Conservation (phyloP, 2,329 filamentous ascomycete genomes). For the Pseudocercospora eumusae region DNA sequence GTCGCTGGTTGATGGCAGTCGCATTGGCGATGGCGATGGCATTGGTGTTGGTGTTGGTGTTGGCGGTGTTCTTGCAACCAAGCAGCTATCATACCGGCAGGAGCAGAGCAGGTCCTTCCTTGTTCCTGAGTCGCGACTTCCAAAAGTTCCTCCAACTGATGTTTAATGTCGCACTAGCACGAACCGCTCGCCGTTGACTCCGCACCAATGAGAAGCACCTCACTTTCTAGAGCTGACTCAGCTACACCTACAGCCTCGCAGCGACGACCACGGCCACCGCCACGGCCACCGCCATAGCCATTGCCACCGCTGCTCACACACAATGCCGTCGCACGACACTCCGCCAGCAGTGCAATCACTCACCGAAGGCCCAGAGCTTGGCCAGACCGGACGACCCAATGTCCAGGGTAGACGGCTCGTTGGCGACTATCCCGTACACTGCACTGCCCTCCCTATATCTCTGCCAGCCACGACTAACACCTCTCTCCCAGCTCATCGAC, state of each 20-base stretch:
- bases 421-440: conserved; percentile 78
- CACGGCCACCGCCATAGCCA: neutral
- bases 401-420: conserved; percentile 73
- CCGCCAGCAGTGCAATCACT: conserved; percentile 27
- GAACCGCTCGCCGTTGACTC: neutral
- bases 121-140: neutral
- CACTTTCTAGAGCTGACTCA: too few relatives aligned
- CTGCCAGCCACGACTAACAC: conserved; percentile 25
- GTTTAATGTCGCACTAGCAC: neutral
- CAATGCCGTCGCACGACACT: conserved; percentile 29
- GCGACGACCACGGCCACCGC: neutral
- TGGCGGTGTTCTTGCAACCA: too few relatives aligned
- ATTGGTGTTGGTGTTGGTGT: too few relatives aligned
- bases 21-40: too few relatives aligned
- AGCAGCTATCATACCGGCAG: too few relatives aligned
- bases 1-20: conserved; percentile 68
- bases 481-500: conserved; percentile 79
- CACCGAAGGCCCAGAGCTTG: conserved; percentile 37
- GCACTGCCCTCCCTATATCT: conserved; percentile 4
- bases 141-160: neutral
- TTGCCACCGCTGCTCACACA: neutral
- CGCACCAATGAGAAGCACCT: neutral
- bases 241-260: neutral
- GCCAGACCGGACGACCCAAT: conserved; percentile 32
- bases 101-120: too few relatives aligned